These are phyloP conservation scores for Suhomyces ambrosiae DNA, from an alignment of 1,139 yeast species.

Conservation along the genomic window DNA sequence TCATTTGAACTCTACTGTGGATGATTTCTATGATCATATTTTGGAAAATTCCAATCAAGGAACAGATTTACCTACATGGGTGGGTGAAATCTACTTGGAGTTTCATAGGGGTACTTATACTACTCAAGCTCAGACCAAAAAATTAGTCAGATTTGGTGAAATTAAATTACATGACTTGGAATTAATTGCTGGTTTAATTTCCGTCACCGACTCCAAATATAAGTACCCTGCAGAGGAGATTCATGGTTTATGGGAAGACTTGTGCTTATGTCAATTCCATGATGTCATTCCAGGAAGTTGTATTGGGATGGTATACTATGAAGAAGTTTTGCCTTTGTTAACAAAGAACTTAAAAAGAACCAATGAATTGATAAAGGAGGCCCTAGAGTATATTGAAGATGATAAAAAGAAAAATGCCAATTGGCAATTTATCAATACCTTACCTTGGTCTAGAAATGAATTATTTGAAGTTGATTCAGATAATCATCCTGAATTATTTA, in stretches of 20 bases:
- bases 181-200: conserved; percentile 74
- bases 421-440: conserved; percentile 52
- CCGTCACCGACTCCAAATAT: conserved; percentile 54
- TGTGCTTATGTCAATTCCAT: conserved; percentile 90
- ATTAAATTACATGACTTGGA: conserved; percentile 82
- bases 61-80: conserved; percentile 75
- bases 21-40: conserved; percentile 74
- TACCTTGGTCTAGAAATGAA: conserved; percentile 70
- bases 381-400: conserved; percentile 33
- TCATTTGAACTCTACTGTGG: conserved; percentile 73
- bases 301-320: conserved; percentile 89
- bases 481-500: conserved; percentile 15
- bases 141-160: conserved; percentile 78
- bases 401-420: conserved; percentile 17
- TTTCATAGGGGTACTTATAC: conserved; percentile 97
- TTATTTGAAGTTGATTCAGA: conserved; percentile 39
- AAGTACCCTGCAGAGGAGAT: conserved; percentile 71
- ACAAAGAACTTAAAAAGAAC: conserved; percentile 56
- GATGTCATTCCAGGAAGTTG: conserved; percentile 97
- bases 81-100: conserved; percentile 91
- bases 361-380: conserved; percentile 52
- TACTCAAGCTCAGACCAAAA: conserved; percentile 84
- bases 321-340: conserved; percentile 87
- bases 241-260: conserved; percentile 80
- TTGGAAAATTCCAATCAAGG: conserved; percentile 68